Base-by-base conservation (phyloP, 805 yeast species). In the Maudiozyma serrabonitensis region DNA sequence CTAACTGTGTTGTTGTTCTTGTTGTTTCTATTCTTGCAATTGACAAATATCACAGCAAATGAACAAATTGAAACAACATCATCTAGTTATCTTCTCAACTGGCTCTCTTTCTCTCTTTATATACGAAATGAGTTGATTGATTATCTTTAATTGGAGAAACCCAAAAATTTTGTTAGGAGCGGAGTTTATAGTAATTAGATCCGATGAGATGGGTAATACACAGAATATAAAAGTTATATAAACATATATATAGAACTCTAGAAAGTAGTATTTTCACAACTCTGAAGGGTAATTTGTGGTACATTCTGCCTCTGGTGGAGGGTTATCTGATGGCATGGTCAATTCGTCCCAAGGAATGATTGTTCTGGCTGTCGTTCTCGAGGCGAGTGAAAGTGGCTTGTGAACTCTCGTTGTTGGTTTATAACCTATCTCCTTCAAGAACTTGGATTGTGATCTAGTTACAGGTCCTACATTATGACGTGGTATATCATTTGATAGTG, bases 341-440 rank as follows among this genome's bases (percentile, higher is more conserved):
- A 35, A 26, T 44, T 63, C 67, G 18, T 59, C 66, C 64, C 66
- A 63, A 5, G 67, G 65, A 11, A 63, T 61, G 32, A 63, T 56
- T 4, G 63, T 60, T 46, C 66, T 52, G 6, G 54, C 40, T 18
- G 16, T n/a, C 25, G 19, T 13, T 26, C 46, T 19, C 23, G 45
- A 37, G 18, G 21, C 21, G 13, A 18, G 13, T 9, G 42, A 23
- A 7, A 4, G 15, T 23, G 21, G 42, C n/a, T 39, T 16, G 25
- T 21, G 26, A 18, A 18, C 25, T 6, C 8, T 15, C 8, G 38
- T 6, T 4, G 8, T 35, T 35, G 16, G 16, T 7, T 6, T n/a
- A 6, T 15, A 11, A n/a, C 18, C 18, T 7, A n/a, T 15, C 18
- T 38, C 25, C 8, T 11, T 28, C 26, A 38, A 46, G 13, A 21